These are phyloP conservation scores for Blattamonas nauphoetae DNA, from an alignment of 78 protist genomes.

Conservation along the genomic window DNA sequence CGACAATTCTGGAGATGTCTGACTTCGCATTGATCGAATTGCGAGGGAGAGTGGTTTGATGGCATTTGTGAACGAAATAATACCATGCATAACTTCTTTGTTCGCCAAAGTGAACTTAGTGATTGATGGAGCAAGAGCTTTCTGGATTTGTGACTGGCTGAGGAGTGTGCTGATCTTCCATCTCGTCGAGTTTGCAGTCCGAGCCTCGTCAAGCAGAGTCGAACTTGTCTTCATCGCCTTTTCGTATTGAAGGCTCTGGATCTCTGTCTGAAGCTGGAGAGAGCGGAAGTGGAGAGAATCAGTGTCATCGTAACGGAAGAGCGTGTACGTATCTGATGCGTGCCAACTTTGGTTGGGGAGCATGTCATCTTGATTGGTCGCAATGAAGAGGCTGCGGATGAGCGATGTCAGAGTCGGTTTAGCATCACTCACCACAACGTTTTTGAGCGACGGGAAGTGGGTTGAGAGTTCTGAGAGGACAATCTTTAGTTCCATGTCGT, in stretches of 20 bases:
- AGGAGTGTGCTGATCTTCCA: not conserved
- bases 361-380: too few species aligned
- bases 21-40: not conserved
- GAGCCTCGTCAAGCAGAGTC: not conserved
- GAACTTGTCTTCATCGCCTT: not conserved
- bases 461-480: not conserved
- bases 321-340: not conserved
- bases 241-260: not conserved
- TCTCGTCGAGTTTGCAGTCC: not conserved
- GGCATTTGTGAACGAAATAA: too few species aligned
- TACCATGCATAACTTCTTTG: too few species aligned
- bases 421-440: not conserved
- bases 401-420: not conserved
- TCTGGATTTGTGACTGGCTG: not conserved
- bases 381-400: not conserved
- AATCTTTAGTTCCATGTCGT: not conserved
- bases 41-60: not conserved
- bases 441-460: not conserved
- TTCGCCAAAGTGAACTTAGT: too few species aligned
- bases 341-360: too few species aligned
- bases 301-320: not conserved
- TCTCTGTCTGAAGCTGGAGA: not conserved
- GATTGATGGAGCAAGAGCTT: too few species aligned
- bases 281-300: not conserved
- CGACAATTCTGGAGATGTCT: not conserved